Evolutionary conservation across 83 land plant species (phyloP), one percentile per base, ranked within the genome.

Genomic region (Picea mariana): DNA sequence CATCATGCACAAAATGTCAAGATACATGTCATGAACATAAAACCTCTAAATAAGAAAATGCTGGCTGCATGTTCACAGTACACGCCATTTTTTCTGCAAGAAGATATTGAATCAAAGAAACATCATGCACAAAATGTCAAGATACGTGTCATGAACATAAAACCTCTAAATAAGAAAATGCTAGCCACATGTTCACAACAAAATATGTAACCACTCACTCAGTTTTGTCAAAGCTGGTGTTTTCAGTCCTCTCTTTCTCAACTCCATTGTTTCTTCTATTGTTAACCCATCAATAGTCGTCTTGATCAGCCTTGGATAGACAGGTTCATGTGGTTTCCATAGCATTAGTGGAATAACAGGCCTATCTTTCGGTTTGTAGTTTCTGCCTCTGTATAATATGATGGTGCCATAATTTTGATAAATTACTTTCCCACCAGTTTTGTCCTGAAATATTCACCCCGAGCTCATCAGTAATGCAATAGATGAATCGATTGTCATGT

Each of bases 301-400:
- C 82, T 85, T 90, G 61, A 95, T 91, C 78, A 95, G 87, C 81
- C 81, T 88, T 75, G 98, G 98, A 79, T 95, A 95, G 26, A 95
- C 61, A 0, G 98, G 98, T 58, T 91, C 91, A 67, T 89, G 93
- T 31, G 96, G 98, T 79, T 91, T 93, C 98, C 96, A 95, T 62
- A 95, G 69, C 98, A 95, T 95, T 20, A 94, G 76, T 59, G 98
- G 98, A 80, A 95, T 87, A 34, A 79, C 81, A 65, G 96, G 96
- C 79, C 93, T 93, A 31, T 89, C 84, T 86, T 90, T 93, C 58
- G 86, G 87, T 62, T 87, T 68, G 84, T 93, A 93, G 80, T 96
- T 77, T 80, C 98, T 90, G 42, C 98, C 98, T 85, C 98, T 84
- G 75, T 89, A 96, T 38, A 96, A 52, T 12, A 88, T 82, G 60